Evolutionary conservation across 306 rosid species (phyloP).

Genomic region (Cicer judaicum): DNA sequence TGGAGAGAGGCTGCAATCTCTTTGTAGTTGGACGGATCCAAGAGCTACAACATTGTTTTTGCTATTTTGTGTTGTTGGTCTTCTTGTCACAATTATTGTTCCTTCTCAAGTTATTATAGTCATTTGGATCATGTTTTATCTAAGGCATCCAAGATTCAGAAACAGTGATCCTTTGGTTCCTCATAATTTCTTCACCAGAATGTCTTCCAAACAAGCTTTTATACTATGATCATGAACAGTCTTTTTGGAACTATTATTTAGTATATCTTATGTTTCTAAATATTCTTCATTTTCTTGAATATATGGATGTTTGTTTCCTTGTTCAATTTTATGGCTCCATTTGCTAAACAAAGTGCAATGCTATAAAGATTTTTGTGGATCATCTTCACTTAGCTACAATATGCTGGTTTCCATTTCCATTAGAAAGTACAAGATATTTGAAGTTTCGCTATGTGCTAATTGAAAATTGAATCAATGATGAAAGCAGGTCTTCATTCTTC

Average conservation of each 20-base stretch:
- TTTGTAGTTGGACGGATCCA: constrained; percentile 57
- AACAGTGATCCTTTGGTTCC: constrained; percentile 32
- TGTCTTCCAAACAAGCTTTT: constrained; percentile 44
- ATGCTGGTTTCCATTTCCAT: neutral
- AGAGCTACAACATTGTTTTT: constrained; percentile 51
- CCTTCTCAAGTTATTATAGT: constrained; percentile 36
- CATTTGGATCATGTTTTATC: constrained; percentile 26
- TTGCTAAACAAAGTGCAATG: neutral
- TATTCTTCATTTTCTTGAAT: neutral
- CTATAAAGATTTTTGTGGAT: neutral
- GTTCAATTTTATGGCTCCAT: neutral
- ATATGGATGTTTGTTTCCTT: too few relatives aligned
- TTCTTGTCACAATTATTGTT: constrained; percentile 23
- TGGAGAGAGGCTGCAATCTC: constrained; percentile 51
- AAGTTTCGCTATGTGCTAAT: neutral
- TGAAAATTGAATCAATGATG: too few relatives aligned
- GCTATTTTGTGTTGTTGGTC: constrained; percentile 42
- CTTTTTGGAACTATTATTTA: neutral
- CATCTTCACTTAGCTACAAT: neutral
- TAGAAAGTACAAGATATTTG: neutral
- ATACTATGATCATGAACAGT: constrained; percentile 32
- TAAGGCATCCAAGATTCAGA: constrained; percentile 54
- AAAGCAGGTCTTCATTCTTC: too few relatives aligned
- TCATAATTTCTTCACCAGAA: constrained; percentile 49
- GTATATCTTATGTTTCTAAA: neutral